These are phyloP conservation scores for Phaeolepiota aurea DNA, from an alignment of 768 basidiomycete genomes.

Conservation along the genomic window DNA sequence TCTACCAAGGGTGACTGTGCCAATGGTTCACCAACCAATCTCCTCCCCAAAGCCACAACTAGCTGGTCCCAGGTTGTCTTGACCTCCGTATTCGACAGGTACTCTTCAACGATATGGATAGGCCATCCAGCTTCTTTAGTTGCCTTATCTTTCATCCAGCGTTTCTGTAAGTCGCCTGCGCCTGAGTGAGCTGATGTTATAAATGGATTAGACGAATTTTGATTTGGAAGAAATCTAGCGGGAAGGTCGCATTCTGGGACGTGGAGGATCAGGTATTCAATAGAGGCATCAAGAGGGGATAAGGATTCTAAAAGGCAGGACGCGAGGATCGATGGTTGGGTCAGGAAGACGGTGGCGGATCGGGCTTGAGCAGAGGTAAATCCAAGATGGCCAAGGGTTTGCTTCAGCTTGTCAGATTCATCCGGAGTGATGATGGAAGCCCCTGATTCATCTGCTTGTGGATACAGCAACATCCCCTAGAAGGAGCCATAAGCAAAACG, in stretches of 20 bases:
- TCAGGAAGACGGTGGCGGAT: conserved; percentile 48
- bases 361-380: conserved; percentile 52
- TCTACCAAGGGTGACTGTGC: conserved; percentile 4
- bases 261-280: conserved; percentile 79
- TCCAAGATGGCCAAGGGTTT: conserved; percentile 56
- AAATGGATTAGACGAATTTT: conserved; percentile 65
- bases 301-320: conserved; percentile 51
- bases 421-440: conserved; percentile 31
- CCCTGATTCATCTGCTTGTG: conserved; percentile 30
- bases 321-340: conserved; percentile 46
- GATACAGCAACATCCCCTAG: conserved; percentile 45
- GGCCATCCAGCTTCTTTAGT: conserved; percentile 85
- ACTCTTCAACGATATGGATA: conserved; percentile 53
- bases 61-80: conserved; percentile 46
- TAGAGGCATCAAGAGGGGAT: conserved; percentile 65
- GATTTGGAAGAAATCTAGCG: conserved; percentile 50
- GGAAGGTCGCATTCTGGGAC: conserved; percentile 87
- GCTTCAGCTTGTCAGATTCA: conserved; percentile 30
- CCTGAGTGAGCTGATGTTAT: conserved; percentile 59
- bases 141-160: conserved; percentile 77
- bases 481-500: neutral
- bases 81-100: conserved; percentile 27
- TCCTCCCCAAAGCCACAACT: conserved; percentile 43
- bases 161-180: conserved; percentile 50
- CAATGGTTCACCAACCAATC: conserved; percentile 38